Base-by-base conservation (phyloP, 108 stramenopile genomes). In the Thalassiosira profunda region DNA sequence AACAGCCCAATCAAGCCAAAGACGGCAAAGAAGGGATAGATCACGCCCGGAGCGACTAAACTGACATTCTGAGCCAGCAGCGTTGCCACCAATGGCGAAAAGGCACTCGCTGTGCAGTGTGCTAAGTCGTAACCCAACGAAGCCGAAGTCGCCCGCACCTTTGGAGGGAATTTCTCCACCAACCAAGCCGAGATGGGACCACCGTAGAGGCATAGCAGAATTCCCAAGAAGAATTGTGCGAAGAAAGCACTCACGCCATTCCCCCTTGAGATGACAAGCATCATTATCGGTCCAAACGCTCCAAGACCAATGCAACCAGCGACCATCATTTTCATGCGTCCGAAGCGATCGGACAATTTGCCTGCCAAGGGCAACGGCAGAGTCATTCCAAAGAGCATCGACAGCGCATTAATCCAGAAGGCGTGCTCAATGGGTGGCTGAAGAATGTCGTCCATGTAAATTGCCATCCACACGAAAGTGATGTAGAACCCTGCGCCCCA, bases 161-260 rank as follows among this genome's bases (percentile, higher is more conserved):
- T 72, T 7, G 72, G 58, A 4, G 83, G 72, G 47, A 88, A 91
- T 48, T 57, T 85, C 49, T 91, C 87, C 11, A 87, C 79, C 10
- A 88, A 51, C 85, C 85, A 91, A 4, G 87, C 84, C 38, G 53
- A 70, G 47, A 88, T 68, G 11, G 90, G 90, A 3, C 72, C 90
- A 5, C 87, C 87, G 42, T 54, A 86, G 2, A 91, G 59, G 14
- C 76, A 63, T 0, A 91, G 55, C 28, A 75, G 29, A 9, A 88
- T 24, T 2, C 90, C 90, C 14, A 91, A 35, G 15, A 47, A 29
- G 3, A 62, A 64, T 64, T 91, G 90, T 14, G 84, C 83, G 23
- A 80, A 45, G 54, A 88, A 80, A 15, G 84, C 80, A 29, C 41
- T 8, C 12, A 55, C 18, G 9, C 30, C 46, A 8, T 72, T 67